Base-by-base conservation (phyloP, 805 yeast genomes). In the Dipodascus albidus region DNA sequence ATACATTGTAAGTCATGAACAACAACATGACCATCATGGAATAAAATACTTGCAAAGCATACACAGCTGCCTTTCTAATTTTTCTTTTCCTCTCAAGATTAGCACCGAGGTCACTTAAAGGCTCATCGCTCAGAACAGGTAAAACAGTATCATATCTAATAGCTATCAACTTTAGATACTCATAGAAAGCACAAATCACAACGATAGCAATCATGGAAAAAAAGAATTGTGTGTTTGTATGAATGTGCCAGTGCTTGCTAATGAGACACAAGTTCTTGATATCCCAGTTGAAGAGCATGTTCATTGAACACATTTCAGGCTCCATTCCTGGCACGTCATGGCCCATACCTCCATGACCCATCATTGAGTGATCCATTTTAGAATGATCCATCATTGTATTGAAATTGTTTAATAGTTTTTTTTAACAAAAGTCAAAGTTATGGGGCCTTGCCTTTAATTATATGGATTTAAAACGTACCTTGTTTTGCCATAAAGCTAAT, bases 341-440 rank as follows among this genome's bases (percentile, higher is more conserved):
- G 44, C n/a, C 44, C 44, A 38, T 38, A 11, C 44, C 44, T 11
- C 44, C 44, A 38, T 38, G 44, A 38, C n/a, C 15, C 44, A 38
- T 38, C 6, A 11, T 14, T 4, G 20, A 4, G n/a, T 38, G 44
- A 14, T 38, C 44, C 44, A 38, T 38, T 4, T 19, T 38, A 17
- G 20, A 4, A 19, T 38, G 44, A 17, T 38, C 44, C 44, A 38
- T 38, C 44, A 38, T 38, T 38, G 44, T 9, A 31, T 31, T n/a
- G n/a, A n/a, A n/a, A n/a, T n/a, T n/a, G n/a, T n/a, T n/a, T n/a
- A n/a, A n/a, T n/a, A n/a, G n/a, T n/a, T n/a, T n/a, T n/a, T n/a
- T n/a, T n/a, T n/a, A n/a, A n/a, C n/a, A n/a, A n/a, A n/a, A n/a
- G n/a, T n/a, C n/a, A n/a, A n/a, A n/a, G n/a, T n/a, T n/a, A n/a